phyloP scores from a whole-genome alignment of 441 rosid species.

The Erodium texanum region DNA sequence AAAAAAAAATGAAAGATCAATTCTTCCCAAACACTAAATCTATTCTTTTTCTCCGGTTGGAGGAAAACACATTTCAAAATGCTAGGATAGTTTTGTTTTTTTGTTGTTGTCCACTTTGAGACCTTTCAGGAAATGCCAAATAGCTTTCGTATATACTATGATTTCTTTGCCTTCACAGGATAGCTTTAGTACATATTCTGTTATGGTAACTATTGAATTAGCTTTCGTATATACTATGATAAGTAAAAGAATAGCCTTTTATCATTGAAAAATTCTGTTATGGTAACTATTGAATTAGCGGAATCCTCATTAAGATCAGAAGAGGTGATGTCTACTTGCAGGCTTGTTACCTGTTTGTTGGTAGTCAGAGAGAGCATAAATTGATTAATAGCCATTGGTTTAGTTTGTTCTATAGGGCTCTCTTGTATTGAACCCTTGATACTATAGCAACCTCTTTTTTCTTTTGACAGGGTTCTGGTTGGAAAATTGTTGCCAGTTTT shows the following conservation, averaged over 20 bases:
- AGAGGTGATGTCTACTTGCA: background rate
- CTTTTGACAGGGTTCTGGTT: constrained; percentile 77
- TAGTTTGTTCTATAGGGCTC: background rate
- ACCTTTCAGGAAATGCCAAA: background rate
- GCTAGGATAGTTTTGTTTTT: background rate
- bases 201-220: too few species aligned
- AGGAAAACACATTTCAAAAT: background rate
- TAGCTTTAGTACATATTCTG: background rate
- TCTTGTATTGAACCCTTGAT: background rate
- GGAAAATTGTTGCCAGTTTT: constrained; percentile 94
- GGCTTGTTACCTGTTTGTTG: background rate
- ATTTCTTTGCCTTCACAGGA: background rate
- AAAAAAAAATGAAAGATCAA: background rate
- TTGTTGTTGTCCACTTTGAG: background rate
- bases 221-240: background rate
- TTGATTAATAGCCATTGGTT: background rate
- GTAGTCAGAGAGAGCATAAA: background rate
- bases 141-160: background rate
- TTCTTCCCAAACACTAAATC: background rate
- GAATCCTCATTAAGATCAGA: background rate
- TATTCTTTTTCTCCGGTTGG: background rate
- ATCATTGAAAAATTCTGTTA: background rate
- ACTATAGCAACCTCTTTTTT: background rate
- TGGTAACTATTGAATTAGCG: background rate
- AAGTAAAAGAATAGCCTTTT: background rate